A percentile compares a stretch with the other conserved stretches of the same genome.
phyloP scores from a whole-genome alignment of 176 grass and related monocot species.

The Secale cereale region DNA sequence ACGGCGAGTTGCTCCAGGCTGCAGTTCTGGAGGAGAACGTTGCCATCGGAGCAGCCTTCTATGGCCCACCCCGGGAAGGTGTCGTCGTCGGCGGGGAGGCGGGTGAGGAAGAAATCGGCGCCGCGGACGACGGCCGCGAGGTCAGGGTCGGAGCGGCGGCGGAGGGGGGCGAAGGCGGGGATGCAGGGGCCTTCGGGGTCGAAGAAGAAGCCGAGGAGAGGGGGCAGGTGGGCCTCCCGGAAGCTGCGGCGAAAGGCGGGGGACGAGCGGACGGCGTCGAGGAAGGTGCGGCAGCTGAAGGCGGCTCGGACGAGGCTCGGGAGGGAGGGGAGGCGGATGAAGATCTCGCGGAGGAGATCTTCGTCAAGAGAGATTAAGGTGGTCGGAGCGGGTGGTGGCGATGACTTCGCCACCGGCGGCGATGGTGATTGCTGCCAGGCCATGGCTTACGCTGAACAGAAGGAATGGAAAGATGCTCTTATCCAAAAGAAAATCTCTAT shows the following conservation, averaged over 20 bases:
- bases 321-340: not conserved
- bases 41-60: not conserved
- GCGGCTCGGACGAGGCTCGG: not conserved
- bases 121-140: slow-evolving; percentile 1
- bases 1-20: not conserved
- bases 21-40: not conserved
- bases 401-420: not conserved
- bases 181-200: not conserved
- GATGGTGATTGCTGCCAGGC: not conserved
- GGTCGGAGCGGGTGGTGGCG: not conserved
- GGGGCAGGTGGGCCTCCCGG: not conserved
- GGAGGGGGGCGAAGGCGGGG: not conserved
- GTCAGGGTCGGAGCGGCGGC: not conserved
- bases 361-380: not conserved
- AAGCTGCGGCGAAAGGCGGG: not conserved
- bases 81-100: not conserved
- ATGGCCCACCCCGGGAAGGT: not conserved
- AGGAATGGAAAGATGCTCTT: not conserved
- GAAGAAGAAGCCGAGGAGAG: slow-evolving; percentile 7
- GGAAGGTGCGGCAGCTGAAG: slow-evolving; percentile 8
- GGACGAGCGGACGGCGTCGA: not conserved
- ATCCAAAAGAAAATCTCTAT: not conserved
- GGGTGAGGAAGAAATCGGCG: slow-evolving; percentile 2
- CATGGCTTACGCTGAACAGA: not conserved
- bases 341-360: not conserved